phyloP scores from a whole-genome alignment of 768 basidiomycete species.

The Mycena filopes region DNA sequence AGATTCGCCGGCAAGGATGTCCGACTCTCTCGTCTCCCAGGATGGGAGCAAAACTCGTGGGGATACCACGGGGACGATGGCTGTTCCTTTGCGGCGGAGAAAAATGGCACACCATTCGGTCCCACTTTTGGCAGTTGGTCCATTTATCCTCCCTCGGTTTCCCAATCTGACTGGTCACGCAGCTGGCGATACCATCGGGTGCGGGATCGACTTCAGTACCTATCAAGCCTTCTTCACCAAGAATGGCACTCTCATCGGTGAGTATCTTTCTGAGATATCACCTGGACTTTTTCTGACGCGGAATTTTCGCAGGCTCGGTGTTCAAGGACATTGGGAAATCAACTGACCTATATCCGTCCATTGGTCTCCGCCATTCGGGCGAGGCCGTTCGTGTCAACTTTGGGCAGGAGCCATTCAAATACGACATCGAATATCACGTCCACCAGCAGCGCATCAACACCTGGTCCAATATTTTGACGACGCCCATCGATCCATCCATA shows the following conservation, averaged over 20 bases:
- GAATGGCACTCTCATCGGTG: constrained; percentile 82
- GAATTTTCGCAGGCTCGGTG: constrained; percentile 59
- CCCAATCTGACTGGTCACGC: constrained; percentile 25
- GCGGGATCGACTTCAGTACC: constrained; percentile 90
- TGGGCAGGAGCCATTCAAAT: constrained; percentile 86
- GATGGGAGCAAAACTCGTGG: constrained; percentile 89
- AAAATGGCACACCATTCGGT: constrained; percentile 78
- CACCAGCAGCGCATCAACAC: constrained; percentile 72
- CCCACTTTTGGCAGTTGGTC: constrained; percentile 83
- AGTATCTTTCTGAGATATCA: constrained; percentile 7
- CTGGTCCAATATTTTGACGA: constrained; percentile 75
- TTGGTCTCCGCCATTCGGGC: constrained; percentile 83
- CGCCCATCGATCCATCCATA: constrained; percentile 57
- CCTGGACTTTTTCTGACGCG: neutral
- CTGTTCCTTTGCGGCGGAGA: constrained; percentile 77
- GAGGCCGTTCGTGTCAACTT: constrained; percentile 91
- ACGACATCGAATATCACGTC: constrained; percentile 90
- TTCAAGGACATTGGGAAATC: constrained; percentile 79
- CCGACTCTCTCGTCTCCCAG: constrained; percentile 80
- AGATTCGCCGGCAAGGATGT: constrained; percentile 78
- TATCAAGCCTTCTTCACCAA: constrained; percentile 90
- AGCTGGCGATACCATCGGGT: constrained; percentile 92
- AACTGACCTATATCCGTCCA: constrained; percentile 82
- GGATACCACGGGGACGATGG: constrained; percentile 96
- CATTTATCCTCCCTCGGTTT: constrained; percentile 2